Evolutionary conservation across 495 filamentous ascomycete species (phyloP), one percentile per base, ranked within the genome.

Genomic region (Hypoxylon cercidicola): DNA sequence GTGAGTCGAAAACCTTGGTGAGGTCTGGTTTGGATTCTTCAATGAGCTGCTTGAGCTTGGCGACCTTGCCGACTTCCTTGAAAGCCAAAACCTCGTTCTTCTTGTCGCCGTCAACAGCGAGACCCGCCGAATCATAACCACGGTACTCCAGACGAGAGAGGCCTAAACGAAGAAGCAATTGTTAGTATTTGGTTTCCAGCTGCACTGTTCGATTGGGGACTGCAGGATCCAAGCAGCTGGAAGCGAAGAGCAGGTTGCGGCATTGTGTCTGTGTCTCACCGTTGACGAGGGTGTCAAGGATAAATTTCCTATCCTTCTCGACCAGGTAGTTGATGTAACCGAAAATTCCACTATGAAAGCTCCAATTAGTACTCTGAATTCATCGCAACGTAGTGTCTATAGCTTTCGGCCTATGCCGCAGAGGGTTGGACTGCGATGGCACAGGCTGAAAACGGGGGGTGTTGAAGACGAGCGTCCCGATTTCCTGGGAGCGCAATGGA

Each of bases 21-120:
- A 93, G 81, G 79, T 98, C 91, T 73, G 91, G 87, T 69, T 93
- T 85, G 71, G 83, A 83, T 74, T 92, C 88, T 20, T 89, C 90
- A 70, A 97, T 93, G 78, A 98, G 91, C 77, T 92, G 81, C 86
- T 91, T 96, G 73, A 99, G 82, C 80, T 96, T 96, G 68, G 89
- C 93, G 51, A 99, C 95, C 86, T 99, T 99, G 81, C 95, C 95
- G 34, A 99, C 95, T 79, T 98, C 96, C 83, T 99, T 99, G 86
- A 92, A 98, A 21, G 96, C 93, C 69, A 91, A 87, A 63, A 99
- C 93, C 82, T 97, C 92, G 63, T 96, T 93, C 84, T 97, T 97
- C 85, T 97, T 97, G 87, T 98, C 90, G 60, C 96, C 95, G 78
- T 99, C 96, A 59, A 99, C 84, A 66, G 93, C 95, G 60, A 99